phyloP scores from a whole-genome alignment of 257 asterid species.

The Dorcoceras hygrometricum region DNA sequence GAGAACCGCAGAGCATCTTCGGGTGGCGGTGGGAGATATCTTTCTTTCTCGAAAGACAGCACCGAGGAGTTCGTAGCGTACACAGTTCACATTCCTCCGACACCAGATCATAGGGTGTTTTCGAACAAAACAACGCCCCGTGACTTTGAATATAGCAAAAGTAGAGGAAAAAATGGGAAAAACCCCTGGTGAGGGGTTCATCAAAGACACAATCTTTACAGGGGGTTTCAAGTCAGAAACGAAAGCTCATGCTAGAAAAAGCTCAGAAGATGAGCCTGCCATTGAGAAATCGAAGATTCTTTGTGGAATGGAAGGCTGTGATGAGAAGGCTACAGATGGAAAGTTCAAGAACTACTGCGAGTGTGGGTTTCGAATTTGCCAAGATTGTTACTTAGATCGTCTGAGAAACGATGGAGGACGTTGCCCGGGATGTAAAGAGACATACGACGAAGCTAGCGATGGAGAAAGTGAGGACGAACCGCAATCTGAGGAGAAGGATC shows the following conservation, averaged over 20 bases:
- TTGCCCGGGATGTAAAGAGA: slow-evolving; percentile 91
- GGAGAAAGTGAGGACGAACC: slow-evolving; percentile 49
- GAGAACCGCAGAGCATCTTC: slow-evolving; percentile 43
- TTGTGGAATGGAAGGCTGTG: slow-evolving; percentile 81
- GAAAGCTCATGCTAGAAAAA: slow-evolving; percentile 63
- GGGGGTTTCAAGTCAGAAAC: slow-evolving; percentile 85
- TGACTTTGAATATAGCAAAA: slow-evolving; percentile 34
- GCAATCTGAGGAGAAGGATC: slow-evolving; percentile 55
- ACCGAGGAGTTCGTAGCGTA: slow-evolving; percentile 74
- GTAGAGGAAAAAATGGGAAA: slow-evolving; percentile 37
- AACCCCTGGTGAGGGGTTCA: slow-evolving; percentile 53
- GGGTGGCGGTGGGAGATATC: slow-evolving; percentile 50
- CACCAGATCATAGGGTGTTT: slow-evolving; percentile 59
- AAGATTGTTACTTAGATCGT: slow-evolving; percentile 68
- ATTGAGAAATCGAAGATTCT: slow-evolving; percentile 45
- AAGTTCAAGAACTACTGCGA: slow-evolving; percentile 52
- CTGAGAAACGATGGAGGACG: slow-evolving; percentile 45
- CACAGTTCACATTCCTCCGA: slow-evolving; percentile 89
- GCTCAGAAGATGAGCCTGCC: slow-evolving; percentile 37
- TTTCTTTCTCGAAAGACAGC: slow-evolving; percentile 68
- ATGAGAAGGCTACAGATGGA: slow-evolving; percentile 50
- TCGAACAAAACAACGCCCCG: slow-evolving; percentile 47
- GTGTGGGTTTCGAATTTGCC: slow-evolving; percentile 74
- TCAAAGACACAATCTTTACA: slow-evolving; percentile 73
- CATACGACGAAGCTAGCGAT: slow-evolving; percentile 42